These are phyloP conservation scores for Petunia axillaris DNA, from an alignment of 257 asterid genomes.

Conservation along the genomic window DNA sequence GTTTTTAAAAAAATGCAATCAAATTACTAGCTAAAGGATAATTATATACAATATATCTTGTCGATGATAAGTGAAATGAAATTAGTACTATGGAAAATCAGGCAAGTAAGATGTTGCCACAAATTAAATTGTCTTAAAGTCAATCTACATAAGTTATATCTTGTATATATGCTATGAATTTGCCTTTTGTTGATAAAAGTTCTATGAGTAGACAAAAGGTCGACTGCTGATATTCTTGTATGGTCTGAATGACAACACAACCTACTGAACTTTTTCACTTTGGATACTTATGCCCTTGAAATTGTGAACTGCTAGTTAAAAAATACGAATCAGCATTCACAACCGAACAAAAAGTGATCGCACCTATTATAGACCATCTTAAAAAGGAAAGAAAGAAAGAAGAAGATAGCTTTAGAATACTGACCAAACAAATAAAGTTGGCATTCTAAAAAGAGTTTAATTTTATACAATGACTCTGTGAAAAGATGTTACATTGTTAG, in stretches of 20 bases:
- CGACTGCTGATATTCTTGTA: neutral
- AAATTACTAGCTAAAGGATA: too few species aligned
- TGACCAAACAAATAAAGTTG: too few species aligned
- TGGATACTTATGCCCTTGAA: neutral
- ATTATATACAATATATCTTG: too few species aligned
- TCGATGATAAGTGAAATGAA: too few species aligned
- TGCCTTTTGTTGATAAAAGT: neutral
- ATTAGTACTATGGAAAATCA: too few species aligned
- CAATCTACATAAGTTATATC: neutral
- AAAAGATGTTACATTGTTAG: too few species aligned
- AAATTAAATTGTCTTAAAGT: too few species aligned
- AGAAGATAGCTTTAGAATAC: neutral
- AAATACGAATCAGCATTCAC: conserved; percentile 12
- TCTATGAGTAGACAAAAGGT: neutral
- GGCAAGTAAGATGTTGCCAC: neutral
- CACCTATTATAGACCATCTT: neutral
- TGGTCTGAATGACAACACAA: neutral
- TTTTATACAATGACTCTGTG: too few species aligned
- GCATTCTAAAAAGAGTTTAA: too few species aligned
- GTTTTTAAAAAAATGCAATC: too few species aligned
- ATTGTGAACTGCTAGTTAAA: neutral
- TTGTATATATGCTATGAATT: neutral
- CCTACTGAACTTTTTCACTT: neutral
- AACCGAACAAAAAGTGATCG: neutral
- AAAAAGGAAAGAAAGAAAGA: neutral